phyloP scores from a whole-genome alignment of 73 alveolate genomes.

The Paramecium sonneborni region DNA sequence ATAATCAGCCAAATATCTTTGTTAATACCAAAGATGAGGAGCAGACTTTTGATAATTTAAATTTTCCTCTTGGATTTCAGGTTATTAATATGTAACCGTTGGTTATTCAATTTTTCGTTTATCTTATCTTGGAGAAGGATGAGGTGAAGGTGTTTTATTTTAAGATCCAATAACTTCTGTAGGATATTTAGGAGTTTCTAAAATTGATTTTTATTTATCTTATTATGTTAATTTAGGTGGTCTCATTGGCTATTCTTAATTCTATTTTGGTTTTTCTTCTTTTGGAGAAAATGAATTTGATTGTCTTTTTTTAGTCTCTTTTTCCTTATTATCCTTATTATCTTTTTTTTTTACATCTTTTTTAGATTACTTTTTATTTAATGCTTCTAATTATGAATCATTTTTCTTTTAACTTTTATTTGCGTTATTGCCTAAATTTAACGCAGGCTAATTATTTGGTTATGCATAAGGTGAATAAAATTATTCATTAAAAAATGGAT shows the following conservation, averaged over 20 bases:
- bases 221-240: background rate
- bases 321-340: background rate
- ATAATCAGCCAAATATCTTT: background rate
- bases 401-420: no score
- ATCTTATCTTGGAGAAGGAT: background rate
- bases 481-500: background rate
- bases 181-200: slow-evolving; percentile 4
- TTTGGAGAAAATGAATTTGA: background rate
- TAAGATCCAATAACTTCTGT: background rate
- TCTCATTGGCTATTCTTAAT: background rate
- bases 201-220: background rate
- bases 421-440: background rate
- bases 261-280: background rate
- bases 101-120: background rate
- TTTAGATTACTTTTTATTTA: background rate
- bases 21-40: background rate
- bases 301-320: background rate
- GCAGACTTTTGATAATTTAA: background rate
- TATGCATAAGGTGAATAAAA: no score
- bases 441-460: no score
- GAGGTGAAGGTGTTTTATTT: background rate
- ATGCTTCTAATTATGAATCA: background rate
- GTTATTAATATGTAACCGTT: background rate
- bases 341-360: background rate
- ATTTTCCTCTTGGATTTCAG: background rate